phyloP scores from a whole-genome alignment of 1,284 basidiomycete species.

The Austroboletus novae-zelandiae region DNA sequence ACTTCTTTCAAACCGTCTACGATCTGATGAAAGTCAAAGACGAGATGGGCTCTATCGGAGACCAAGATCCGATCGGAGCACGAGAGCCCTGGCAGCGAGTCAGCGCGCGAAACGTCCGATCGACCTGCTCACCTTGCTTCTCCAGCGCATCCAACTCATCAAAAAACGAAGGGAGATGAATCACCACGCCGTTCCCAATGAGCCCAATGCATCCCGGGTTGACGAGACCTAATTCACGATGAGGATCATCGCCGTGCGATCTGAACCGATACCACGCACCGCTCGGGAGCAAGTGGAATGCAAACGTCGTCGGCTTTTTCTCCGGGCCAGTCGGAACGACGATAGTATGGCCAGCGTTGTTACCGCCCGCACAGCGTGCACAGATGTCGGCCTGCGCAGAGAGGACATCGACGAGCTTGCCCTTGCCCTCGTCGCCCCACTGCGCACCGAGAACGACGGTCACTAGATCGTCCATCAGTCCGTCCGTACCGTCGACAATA shows the following conservation, averaged over 20 bases:
- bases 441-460: slow-evolving; percentile 85
- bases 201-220: slow-evolving; percentile 86
- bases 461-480: slow-evolving; percentile 37
- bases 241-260: neutral
- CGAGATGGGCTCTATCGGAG: slow-evolving; percentile 95
- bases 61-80: slow-evolving; percentile 87
- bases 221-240: slow-evolving; percentile 67
- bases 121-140: slow-evolving; percentile 63
- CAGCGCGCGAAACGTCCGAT: slow-evolving; percentile 4
- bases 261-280: slow-evolving; percentile 50
- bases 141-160: slow-evolving; percentile 87
- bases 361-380: slow-evolving; percentile 95
- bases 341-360: slow-evolving; percentile 99
- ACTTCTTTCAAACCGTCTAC: slow-evolving; percentile 98
- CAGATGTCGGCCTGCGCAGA: slow-evolving; percentile 89
- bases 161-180: slow-evolving; percentile 96
- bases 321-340: slow-evolving; percentile 76
- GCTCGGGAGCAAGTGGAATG: slow-evolving; percentile 94
- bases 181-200: slow-evolving; percentile 93
- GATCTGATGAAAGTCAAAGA: slow-evolving; percentile 99
- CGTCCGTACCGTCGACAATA: too few relatives aligned
- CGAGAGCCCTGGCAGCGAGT: slow-evolving; percentile 65
- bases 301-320: slow-evolving; percentile 79
- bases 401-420: slow-evolving; percentile 93
- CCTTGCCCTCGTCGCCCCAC: slow-evolving; percentile 97